A percentile compares a stretch with the other conserved stretches of the same genome.
Conservation (phyloP, 257 asterid genomes). For the Lycium ferocissimum region DNA sequence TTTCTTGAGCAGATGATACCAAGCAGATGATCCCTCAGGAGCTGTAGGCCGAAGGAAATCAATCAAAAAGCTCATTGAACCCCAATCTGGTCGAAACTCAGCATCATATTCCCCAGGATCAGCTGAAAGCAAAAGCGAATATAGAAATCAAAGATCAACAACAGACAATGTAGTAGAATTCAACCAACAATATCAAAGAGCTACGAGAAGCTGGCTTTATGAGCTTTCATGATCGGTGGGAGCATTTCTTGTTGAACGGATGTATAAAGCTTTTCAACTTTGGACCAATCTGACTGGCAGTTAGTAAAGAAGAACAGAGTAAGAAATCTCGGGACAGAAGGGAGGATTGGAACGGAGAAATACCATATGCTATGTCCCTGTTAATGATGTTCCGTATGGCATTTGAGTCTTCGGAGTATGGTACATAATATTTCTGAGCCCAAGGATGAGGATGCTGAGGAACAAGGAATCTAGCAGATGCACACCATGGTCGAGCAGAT, state of each 20-base stretch:
- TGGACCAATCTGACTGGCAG: not conserved
- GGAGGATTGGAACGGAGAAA: slow-evolving; percentile 23
- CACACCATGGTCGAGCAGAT: slow-evolving; percentile 99
- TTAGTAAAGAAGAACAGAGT: slow-evolving; percentile 14
- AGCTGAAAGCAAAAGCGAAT: slow-evolving; percentile 58
- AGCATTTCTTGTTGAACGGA: not conserved
- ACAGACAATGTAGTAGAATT: not conserved
- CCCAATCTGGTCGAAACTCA: slow-evolving; percentile 89
- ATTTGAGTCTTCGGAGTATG: slow-evolving; percentile 75
- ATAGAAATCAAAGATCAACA: not conserved
- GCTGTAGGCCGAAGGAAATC: slow-evolving; percentile 85
- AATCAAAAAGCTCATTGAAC: slow-evolving; percentile 81
- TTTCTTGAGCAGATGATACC: slow-evolving; percentile 85
- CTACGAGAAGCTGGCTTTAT: not conserved
- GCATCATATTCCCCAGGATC: slow-evolving; percentile 53
- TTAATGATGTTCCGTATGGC: slow-evolving; percentile 74
- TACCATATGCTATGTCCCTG: slow-evolving; percentile 83
- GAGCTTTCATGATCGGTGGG: not conserved
- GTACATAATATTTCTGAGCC: slow-evolving; percentile 89
- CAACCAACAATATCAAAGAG: slow-evolving; percentile 15
- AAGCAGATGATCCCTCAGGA: slow-evolving; percentile 67
- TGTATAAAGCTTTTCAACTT: not conserved
- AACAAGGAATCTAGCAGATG: slow-evolving; percentile 76
- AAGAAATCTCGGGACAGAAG: slow-evolving; percentile 1
- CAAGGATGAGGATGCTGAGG: slow-evolving; percentile 84